Base-by-base conservation (phyloP, 768 basidiomycete species). In the Termitomyces sp. region DNA sequence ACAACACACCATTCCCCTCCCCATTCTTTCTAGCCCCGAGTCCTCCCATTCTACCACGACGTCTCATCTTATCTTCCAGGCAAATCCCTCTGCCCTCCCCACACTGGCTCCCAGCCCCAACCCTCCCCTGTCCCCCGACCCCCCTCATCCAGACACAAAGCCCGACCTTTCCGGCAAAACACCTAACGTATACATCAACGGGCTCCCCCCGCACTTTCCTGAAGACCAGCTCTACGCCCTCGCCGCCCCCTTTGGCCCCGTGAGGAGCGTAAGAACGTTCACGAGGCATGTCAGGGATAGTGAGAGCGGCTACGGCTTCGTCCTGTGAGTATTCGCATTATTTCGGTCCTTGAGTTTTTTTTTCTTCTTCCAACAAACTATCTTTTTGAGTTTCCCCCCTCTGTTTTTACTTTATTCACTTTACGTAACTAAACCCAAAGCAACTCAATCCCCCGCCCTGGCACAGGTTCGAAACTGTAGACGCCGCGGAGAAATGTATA, bases 151-250 rank as follows among this genome's bases (percentile, higher is more conserved):
- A 6, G 58, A 57, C 40, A 31, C 49, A 8, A 52, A 57, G 19
- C 44, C 28, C 0, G 33, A 55, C 42, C 60, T 56, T 15, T 30
- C 59, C 0, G 63, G 70, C 53, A 80, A 78, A 66, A 84, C 87
- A 1, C 88, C 91, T 0, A 93, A 93, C 63, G 87, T 93, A 0
- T 93, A 93, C 67, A 91, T 93, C 72, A 93, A 93, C 64, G 91
- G 91, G 12, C 79, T 94, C 15, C 90, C 89, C 2, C 87, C 90
- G 5, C 84, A 91, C 70, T 92, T 82, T 64, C 84, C 89, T 0
- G 91, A 92, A 64, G 89, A 90, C 58, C 81, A 90, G 59, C 75
- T 94, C 42, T 85, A 84, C 62, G 81, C 81, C 30, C 82, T 94
- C 53, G 79, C 87, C 35, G 71, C 77, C 23, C 85, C 82, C n/a